Evolutionary conservation across 148 eudicot species (phyloP).

Genomic region (Limonium bicolor): DNA sequence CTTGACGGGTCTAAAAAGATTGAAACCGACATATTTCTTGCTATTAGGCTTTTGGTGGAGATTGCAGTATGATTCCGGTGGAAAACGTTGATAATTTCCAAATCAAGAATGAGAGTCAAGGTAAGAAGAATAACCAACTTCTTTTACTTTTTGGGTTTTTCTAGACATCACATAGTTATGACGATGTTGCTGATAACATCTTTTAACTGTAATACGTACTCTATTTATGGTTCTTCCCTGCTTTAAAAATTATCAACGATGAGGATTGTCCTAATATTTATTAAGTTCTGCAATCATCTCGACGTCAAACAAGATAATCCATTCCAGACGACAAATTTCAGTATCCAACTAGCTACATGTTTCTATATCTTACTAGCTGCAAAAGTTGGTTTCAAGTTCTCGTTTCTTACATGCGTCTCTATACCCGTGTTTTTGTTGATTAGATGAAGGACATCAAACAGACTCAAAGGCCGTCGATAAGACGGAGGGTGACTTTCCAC

Average conservation of each 20-base stretch:
- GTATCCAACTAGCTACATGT: too few relatives aligned
- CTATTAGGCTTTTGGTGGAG: neutral
- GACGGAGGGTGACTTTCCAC: conserved; percentile 13
- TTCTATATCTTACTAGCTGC: neutral
- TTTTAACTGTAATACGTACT: neutral
- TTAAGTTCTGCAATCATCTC: neutral
- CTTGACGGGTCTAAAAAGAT: conserved; percentile 8
- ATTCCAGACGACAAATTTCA: too few relatives aligned
- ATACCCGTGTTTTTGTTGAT: too few relatives aligned
- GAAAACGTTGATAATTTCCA: conserved; percentile 1
- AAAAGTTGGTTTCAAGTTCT: neutral
- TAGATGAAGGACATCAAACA: conserved; percentile 9
- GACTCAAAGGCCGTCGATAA: conserved; percentile 8
- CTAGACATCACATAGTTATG: too few relatives aligned
- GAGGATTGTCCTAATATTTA: neutral
- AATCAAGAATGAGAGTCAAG: conserved; percentile 4
- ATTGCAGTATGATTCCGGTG: conserved; percentile 1
- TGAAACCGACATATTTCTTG: neutral
- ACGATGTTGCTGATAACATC: neutral
- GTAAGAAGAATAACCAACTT: neutral
- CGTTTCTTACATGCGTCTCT: too few relatives aligned
- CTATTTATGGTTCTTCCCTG: neutral
- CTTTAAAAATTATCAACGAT: neutral
- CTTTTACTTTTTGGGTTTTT: neutral
- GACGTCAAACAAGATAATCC: too few relatives aligned